Conservation (phyloP, 805 yeast genomes). For the Ogataea kodamae region DNA sequence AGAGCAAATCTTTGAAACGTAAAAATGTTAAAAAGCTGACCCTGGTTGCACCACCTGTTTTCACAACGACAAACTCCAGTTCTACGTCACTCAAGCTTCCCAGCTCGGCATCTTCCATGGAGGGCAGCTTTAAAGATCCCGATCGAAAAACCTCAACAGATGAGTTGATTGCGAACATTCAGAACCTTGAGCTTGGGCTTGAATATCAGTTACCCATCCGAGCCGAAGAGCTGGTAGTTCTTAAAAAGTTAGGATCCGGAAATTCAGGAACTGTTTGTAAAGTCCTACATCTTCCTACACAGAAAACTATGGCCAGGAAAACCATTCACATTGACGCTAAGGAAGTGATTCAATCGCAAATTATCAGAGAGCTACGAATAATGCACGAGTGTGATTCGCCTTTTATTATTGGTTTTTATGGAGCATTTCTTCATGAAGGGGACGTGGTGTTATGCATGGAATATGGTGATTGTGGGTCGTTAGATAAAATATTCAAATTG, state of each 20-base stretch:
- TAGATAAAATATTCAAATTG: slow-evolving; percentile 68
- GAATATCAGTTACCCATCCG: slow-evolving; percentile 51
- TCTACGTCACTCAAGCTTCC: neutral
- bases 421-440: slow-evolving; percentile 72
- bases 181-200: slow-evolving; percentile 49
- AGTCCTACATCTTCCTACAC: slow-evolving; percentile 84
- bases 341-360: slow-evolving; percentile 73
- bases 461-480: slow-evolving; percentile 90
- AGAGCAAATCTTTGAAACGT: slow-evolving; percentile 46
- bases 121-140: slow-evolving; percentile 25
- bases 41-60: slow-evolving; percentile 24
- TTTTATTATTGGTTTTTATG: slow-evolving; percentile 84
- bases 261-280: slow-evolving; percentile 91
- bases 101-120: slow-evolving; percentile 15
- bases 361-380: slow-evolving; percentile 82
- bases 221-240: slow-evolving; percentile 65
- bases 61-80: slow-evolving; percentile 1
- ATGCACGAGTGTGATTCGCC: slow-evolving; percentile 86
- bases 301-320: slow-evolving; percentile 86
- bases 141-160: slow-evolving; percentile 32
- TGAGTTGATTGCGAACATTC: slow-evolving; percentile 42
- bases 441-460: slow-evolving; percentile 93
- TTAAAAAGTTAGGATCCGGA: slow-evolving; percentile 85
- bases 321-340: slow-evolving; percentile 82
- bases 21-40: slow-evolving; percentile 58